Evolutionary conservation across 2,329 filamentous ascomycete genomes (phyloP).

Genomic region (Lasiodiplodia citricola): DNA sequence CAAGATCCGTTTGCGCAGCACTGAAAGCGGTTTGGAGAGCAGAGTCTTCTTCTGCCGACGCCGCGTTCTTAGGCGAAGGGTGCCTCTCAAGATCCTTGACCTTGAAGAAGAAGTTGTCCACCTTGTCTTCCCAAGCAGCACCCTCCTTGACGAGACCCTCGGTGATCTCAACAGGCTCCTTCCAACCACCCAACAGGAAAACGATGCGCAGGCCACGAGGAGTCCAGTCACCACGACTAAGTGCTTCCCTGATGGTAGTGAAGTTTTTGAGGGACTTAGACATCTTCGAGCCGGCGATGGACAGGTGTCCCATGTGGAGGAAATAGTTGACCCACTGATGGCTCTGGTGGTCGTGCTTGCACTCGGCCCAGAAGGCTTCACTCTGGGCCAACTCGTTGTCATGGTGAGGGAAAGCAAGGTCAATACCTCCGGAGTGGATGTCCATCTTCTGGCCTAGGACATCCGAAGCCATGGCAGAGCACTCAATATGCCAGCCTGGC

Average conservation of each 20-base stretch:
- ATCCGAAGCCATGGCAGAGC: conserved; percentile 92
- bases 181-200: conserved; percentile 88
- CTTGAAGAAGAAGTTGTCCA: conserved; percentile 73
- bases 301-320: conserved; percentile 90
- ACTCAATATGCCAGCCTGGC: conserved; percentile 97
- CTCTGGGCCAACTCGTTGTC: conserved; percentile 80
- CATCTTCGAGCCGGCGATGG: conserved; percentile 92
- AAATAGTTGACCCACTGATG: conserved; percentile 94
- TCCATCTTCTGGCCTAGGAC: conserved; percentile 86
- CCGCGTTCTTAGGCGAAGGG: conserved; percentile 36
- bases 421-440: conserved; percentile 90
- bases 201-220: conserved; percentile 81
- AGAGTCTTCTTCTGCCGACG: conserved; percentile 43
- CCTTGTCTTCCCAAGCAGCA: conserved; percentile 77
- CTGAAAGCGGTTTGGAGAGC: conserved; percentile 57
- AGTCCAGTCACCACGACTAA: conserved; percentile 73
- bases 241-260: conserved; percentile 85
- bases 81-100: conserved; percentile 55
- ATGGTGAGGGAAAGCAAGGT: conserved; percentile 89
- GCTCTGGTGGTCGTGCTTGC: conserved; percentile 44
- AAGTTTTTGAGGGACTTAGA: conserved; percentile 96
- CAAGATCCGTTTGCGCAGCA: conserved; percentile 61
- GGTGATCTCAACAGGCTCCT: conserved; percentile 89
- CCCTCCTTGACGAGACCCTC: conserved; percentile 78
- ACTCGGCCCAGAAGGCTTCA: conserved; percentile 75